Percentiles rank a stretch among this genome's conserved stretches.
These are phyloP conservation scores for Peniophora sp. DNA, from an alignment of 1,284 basidiomycete genomes.

Conservation along the genomic window DNA sequence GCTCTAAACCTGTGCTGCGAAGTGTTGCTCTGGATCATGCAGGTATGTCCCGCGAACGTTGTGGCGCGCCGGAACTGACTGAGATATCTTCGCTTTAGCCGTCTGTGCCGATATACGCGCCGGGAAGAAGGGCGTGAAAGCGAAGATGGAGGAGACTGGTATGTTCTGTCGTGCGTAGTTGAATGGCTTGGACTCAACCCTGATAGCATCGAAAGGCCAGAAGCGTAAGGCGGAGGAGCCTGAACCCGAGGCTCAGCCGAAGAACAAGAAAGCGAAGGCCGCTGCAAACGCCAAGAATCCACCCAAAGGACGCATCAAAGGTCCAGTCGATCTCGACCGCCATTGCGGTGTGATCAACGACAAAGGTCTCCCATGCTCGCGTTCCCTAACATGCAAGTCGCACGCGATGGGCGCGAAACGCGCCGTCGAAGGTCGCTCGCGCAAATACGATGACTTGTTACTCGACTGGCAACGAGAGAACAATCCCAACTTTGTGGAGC, in stretches of 20 bases:
- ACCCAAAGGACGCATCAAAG: constrained; percentile 67
- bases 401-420: constrained; percentile 98
- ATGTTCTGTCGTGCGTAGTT: not conserved
- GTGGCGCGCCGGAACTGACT: not conserved
- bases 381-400: constrained; percentile 96
- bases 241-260: constrained; percentile 46
- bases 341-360: constrained; percentile 99
- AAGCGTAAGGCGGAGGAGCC: constrained; percentile 65
- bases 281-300: constrained; percentile 47
- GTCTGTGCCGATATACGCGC: constrained; percentile 56
- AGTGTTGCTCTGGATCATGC: constrained; percentile 72
- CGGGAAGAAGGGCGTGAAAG: constrained; percentile 48
- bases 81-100: constrained; percentile 28
- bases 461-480: constrained; percentile 90
- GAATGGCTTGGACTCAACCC: not conserved
- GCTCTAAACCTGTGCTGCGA: constrained; percentile 67
- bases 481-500: constrained; percentile 93
- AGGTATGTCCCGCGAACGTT: constrained; percentile 32
- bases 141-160: constrained; percentile 30
- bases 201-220: constrained; percentile 34
- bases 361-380: constrained; percentile 89
- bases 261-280: constrained; percentile 70
- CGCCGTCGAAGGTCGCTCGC: constrained; percentile 81
- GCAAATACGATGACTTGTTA: constrained; percentile 80
- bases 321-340: constrained; percentile 84